Conservation (phyloP, 2,329 filamentous ascomycete genomes). For the Xylaria sp. region DNA sequence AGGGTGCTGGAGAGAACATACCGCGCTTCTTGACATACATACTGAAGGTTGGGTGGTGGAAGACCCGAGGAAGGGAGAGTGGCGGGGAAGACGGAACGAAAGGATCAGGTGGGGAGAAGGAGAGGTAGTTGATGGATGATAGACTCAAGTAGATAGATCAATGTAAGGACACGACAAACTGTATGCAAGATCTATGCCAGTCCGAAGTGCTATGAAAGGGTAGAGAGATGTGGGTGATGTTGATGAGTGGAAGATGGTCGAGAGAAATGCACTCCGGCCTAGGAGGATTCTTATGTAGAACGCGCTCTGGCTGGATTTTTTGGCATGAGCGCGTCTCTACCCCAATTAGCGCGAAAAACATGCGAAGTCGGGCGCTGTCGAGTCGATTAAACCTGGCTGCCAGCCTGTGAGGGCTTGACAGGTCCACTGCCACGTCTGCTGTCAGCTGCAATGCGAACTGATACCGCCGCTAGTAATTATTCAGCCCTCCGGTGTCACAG, state of each 20-base stretch:
- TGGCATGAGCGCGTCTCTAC: conserved; percentile 9
- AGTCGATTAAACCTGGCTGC: conserved; percentile 19
- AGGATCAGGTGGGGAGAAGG: conserved; percentile 3
- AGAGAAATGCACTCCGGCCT: conserved; percentile 5
- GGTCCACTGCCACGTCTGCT: background rate
- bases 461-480: background rate
- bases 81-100: conserved; percentile 8
- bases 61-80: conserved; percentile 23
- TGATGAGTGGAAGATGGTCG: conserved; percentile 25
- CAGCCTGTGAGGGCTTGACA: background rate
- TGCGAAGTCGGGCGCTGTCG: conserved; percentile 15
- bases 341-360: conserved; percentile 23
- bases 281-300: conserved; percentile 24
- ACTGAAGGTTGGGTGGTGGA: conserved; percentile 36
- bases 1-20: conserved; percentile 43
- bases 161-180: conserved; percentile 14
- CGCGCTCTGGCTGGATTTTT: conserved; percentile 12
- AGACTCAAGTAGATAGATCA: background rate
- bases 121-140: conserved; percentile 2
- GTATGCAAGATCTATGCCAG: conserved; percentile 20
- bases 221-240: conserved; percentile 24
- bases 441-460: conserved; percentile 19
- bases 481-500: background rate
- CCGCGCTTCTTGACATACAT: conserved; percentile 69
- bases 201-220: conserved; percentile 14